phyloP scores from a whole-genome alignment of 345 rosid genomes.

The Kernera saxatilis region DNA sequence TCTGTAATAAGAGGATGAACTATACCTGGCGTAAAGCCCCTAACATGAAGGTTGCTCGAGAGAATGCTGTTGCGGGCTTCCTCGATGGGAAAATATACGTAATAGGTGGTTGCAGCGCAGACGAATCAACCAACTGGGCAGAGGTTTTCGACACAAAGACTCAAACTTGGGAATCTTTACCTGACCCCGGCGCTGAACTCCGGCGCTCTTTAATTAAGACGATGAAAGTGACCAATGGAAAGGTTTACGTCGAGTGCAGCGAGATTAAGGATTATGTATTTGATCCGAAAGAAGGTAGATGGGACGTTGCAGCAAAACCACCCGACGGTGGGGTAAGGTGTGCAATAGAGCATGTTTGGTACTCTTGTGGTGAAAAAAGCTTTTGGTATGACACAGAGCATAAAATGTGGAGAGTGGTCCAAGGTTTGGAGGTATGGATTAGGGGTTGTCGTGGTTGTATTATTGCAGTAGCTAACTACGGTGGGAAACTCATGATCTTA shows the following conservation, averaged over 20 bases:
- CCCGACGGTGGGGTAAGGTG: neutral
- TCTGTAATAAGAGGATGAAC: neutral
- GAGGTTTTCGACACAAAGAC: neutral
- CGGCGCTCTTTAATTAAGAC: neutral
- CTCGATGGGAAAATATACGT: neutral
- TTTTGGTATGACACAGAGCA: neutral
- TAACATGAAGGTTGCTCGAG: neutral
- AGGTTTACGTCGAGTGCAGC: neutral
- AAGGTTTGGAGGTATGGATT: neutral
- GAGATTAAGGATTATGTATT: neutral
- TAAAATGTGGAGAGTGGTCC: neutral
- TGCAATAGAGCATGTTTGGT: neutral
- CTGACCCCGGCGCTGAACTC: neutral
- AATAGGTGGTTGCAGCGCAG: neutral
- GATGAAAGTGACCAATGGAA: too few relatives aligned
- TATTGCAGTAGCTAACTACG: neutral
- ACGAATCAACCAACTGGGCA: neutral
- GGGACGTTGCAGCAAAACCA: neutral
- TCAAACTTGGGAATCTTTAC: neutral
- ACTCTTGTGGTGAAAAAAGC: neutral
- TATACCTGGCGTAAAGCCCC: neutral
- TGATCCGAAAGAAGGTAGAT: neutral
- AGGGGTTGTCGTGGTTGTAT: neutral
- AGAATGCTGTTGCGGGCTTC: neutral
- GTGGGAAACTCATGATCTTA: neutral